These are phyloP conservation scores for Mycena leptocephala DNA, from an alignment of 768 basidiomycete species.

Conservation along the genomic window DNA sequence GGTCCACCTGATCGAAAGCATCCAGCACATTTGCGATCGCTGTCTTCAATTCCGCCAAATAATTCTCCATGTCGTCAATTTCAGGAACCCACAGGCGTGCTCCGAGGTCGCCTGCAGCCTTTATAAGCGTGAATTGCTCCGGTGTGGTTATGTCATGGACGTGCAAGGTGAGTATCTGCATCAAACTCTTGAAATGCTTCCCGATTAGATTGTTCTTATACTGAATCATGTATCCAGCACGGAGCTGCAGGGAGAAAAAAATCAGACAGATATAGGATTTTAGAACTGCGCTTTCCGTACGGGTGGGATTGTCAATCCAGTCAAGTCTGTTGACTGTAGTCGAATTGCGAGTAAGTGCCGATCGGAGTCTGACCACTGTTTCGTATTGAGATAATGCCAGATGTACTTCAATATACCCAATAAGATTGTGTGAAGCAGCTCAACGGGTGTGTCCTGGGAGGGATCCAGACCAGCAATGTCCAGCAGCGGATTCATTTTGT, in stretches of 20 bases:
- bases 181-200: constrained; percentile 52
- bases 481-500: not conserved
- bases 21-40: constrained; percentile 55
- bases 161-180: constrained; percentile 49
- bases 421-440: not conserved
- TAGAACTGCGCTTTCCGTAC: too few species aligned
- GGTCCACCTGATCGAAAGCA: constrained; percentile 47
- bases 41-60: constrained; percentile 39
- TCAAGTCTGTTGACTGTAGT: constrained; percentile 43
- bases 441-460: not conserved
- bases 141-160: constrained; percentile 42
- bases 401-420: constrained; percentile 49
- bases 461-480: not conserved
- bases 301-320: constrained; percentile 19
- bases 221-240: constrained; percentile 51
- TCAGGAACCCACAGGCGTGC: constrained; percentile 51
- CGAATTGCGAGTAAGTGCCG: constrained; percentile 43
- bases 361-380: constrained; percentile 39
- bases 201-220: constrained; percentile 54
- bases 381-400: constrained; percentile 26
- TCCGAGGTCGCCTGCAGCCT: constrained; percentile 39
- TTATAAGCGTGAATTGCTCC: constrained; percentile 41
- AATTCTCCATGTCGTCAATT: constrained; percentile 47
- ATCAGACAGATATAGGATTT: too few species aligned
- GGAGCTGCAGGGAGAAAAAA: constrained; percentile 30